phyloP scores from a whole-genome alignment of 106 monocot species.

The Dioscorea dumetorum region DNA sequence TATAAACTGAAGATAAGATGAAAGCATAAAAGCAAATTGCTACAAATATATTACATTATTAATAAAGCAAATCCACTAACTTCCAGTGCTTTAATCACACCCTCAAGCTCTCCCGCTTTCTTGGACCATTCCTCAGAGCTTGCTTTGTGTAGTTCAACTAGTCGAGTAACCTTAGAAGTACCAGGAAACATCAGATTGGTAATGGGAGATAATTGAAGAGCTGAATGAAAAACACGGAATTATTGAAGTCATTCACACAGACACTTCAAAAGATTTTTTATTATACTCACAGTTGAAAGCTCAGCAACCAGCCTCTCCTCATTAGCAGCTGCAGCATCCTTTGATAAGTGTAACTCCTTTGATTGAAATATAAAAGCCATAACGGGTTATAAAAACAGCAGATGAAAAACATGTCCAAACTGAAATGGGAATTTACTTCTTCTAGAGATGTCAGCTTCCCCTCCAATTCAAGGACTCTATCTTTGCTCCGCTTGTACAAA shows the following conservation, averaged over 20 bases:
- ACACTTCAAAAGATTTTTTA: not conserved
- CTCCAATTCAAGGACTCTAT: constrained; percentile 53
- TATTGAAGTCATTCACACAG: not conserved
- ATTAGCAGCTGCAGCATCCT: constrained; percentile 55
- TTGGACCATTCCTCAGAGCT: constrained; percentile 93
- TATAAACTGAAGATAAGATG: not conserved
- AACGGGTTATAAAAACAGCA: not conserved
- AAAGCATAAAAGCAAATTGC: not conserved
- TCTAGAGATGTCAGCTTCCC: constrained; percentile 47
- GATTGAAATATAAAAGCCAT: constrained; percentile 4
- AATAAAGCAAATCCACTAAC: constrained; percentile 18
- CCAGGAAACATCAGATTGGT: not conserved
- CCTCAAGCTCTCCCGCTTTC: constrained; percentile 91
- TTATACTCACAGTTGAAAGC: constrained; percentile 65
- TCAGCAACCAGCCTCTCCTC: constrained; percentile 60
- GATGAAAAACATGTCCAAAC: not conserved
- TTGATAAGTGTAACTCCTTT: constrained; percentile 58
- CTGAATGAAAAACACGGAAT: not conserved
- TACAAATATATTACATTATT: not conserved
- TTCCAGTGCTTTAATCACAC: constrained; percentile 96
- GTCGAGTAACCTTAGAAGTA: constrained; percentile 56
- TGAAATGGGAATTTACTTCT: constrained; percentile 32
- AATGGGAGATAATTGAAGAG: not conserved
- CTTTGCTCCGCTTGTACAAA: constrained; percentile 57
- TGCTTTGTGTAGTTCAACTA: constrained; percentile 87